Percentiles rank a stretch among this genome's conserved stretches.
Evolutionary conservation across 2,329 filamentous ascomycete genomes (phyloP).

Genomic region (Pestalotiopsis sp.): DNA sequence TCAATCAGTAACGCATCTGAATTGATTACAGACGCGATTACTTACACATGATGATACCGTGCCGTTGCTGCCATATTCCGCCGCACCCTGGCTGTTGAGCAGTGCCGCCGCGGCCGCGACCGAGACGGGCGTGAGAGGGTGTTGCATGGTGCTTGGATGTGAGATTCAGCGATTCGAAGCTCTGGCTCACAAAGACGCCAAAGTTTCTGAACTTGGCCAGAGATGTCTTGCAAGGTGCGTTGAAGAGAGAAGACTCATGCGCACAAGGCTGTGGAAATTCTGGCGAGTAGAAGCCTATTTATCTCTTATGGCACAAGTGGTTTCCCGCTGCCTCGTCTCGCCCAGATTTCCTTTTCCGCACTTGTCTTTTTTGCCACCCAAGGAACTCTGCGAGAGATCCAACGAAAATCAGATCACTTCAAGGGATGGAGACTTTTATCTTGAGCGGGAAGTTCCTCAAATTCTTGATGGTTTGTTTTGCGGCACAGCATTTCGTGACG

Average conservation of each 20-base stretch:
- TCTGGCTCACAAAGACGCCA: not conserved
- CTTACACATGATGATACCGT: constrained; percentile 10
- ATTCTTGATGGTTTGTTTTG: no score
- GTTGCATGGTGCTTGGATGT: not conserved
- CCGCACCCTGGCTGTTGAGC: not conserved
- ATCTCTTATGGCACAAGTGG: no score
- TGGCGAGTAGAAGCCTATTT: no score
- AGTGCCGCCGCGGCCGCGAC: not conserved
- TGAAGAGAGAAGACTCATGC: not conserved
- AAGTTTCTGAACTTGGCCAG: not conserved
- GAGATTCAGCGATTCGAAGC: not conserved
- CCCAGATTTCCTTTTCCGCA: no score
- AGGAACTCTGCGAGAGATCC: no score
- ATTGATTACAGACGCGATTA: not conserved
- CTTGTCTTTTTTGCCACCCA: no score
- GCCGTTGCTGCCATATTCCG: not conserved
- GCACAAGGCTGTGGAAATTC: no score
- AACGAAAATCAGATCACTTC: no score
- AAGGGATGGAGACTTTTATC: no score
- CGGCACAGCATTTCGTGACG: no score
- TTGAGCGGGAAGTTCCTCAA: no score
- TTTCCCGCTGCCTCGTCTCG: no score
- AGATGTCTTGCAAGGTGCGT: not conserved
- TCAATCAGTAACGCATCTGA: not conserved
- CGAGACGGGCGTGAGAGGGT: not conserved